Evolutionary conservation across 2,329 filamentous ascomycete species (phyloP), one percentile per base, ranked within the genome.

Genomic region (Hypoxylon sp.): DNA sequence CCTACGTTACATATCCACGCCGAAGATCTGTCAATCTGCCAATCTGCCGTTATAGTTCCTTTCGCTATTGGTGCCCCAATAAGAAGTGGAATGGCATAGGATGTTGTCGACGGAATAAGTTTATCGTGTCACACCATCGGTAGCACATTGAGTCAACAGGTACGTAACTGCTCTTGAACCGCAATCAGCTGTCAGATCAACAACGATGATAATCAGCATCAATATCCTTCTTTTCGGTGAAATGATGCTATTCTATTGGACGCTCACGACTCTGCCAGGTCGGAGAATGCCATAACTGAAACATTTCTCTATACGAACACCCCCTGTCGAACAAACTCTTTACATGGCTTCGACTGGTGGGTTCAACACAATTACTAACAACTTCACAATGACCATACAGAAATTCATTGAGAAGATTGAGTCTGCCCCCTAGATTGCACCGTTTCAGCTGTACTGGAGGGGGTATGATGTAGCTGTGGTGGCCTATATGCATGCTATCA

Each of bases 1-100:
- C 64, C 60, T 62, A 56, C 56, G 51, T 64, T 64, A 20, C 61
- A 66, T 66, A 64, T 33, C 60, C 57, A 42, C 54, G 48, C 35
- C 57, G 66, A 63, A 71, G 62, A 69, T 70, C 65, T 65, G 64
- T 63, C 35, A 63, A 68, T 66, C 68, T 60, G 10, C 35, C 50
- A 63, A 68, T 66, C 68, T 60, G 10, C 42, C 54, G 64, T 33
- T 44, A 42, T 35, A 27, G 27, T 30, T n/a, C 6, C 22, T 40
- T 37, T 22, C 4, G 40, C 17, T 27, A 53, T 67, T 64, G 64
- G 61, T 22, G 6, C 27, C 17, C 31, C 22, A 20, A 30, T 51
- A 27, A 17, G n/a, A 51, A 10, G 30, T 62, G 50, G 57, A 58
- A 61, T 48, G 37, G 6, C 13, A 44, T 51, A 54, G 58, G 56